Conservation (phyloP, 2,329 filamentous ascomycete genomes). For the Teratosphaeria viscida region DNA sequence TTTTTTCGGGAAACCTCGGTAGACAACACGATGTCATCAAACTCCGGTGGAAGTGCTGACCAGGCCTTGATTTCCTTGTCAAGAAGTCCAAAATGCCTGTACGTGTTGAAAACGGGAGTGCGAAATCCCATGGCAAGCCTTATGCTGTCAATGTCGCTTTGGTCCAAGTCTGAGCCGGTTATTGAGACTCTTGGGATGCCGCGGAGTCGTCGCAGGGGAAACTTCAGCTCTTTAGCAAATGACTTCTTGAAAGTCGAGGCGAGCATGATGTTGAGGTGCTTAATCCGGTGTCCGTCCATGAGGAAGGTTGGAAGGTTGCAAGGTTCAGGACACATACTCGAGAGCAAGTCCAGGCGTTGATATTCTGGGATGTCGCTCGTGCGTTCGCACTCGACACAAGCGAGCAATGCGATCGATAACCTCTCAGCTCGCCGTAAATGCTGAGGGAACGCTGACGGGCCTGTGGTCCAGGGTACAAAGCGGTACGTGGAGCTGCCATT, state of each 20-base stretch:
- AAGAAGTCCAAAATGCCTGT: background rate
- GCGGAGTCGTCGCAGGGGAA: background rate
- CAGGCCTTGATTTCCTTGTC: background rate
- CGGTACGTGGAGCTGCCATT: background rate
- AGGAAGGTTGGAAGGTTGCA: slow-evolving; percentile 8
- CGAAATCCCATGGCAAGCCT: background rate
- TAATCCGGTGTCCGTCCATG: slow-evolving; percentile 7
- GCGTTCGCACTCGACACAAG: too few species aligned
- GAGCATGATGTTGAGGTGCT: slow-evolving; percentile 3
- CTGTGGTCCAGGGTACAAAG: background rate
- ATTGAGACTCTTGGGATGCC: background rate
- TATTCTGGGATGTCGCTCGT: too few species aligned
- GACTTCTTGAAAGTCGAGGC: background rate
- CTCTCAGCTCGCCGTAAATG: background rate
- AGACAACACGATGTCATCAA: background rate
- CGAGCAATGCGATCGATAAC: background rate
- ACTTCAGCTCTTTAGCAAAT: background rate
- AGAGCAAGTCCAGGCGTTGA: background rate
- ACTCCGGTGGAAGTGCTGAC: background rate
- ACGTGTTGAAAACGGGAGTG: background rate
- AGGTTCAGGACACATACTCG: slow-evolving; percentile 3
- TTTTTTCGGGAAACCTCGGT: too few species aligned
- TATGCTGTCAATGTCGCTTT: background rate
- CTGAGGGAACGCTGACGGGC: background rate
- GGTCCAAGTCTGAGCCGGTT: background rate